phyloP scores from a whole-genome alignment of 352 stramenopile genomes.

The Globisporangium nodosum region DNA sequence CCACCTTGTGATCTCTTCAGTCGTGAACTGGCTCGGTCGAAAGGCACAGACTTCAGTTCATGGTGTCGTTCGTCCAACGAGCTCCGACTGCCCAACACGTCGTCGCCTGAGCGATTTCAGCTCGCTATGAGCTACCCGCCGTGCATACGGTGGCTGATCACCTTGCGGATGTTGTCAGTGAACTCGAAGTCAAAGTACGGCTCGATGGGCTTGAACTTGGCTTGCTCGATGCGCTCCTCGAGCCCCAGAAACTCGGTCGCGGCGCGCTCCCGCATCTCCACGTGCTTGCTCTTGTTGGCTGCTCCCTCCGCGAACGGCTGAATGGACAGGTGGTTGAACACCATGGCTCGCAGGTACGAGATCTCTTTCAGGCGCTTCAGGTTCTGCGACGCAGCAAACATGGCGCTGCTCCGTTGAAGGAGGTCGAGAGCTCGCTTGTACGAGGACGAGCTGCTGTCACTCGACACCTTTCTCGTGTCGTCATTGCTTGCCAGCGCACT shows the following conservation, averaged over 20 bases:
- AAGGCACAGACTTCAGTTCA: too few species aligned
- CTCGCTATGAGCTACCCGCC: background rate
- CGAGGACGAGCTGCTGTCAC: background rate
- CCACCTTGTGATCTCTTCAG: too few species aligned
- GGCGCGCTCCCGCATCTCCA: conserved; percentile 13
- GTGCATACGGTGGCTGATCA: conserved; percentile 16
- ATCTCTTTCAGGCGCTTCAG: conserved; percentile 31
- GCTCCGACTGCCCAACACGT: too few species aligned
- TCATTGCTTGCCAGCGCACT: conserved; percentile 21
- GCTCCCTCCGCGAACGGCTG: background rate
- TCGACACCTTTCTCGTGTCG: background rate
- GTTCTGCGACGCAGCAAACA: conserved; percentile 33
- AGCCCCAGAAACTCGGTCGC: conserved; percentile 25
- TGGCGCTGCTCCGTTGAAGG: conserved; percentile 21
- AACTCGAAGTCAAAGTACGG: conserved; percentile 26
- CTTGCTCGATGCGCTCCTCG: conserved; percentile 22
- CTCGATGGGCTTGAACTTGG: conserved; percentile 22
- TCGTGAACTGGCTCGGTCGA: too few species aligned
- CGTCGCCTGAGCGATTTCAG: too few species aligned
- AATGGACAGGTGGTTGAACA: conserved; percentile 27
- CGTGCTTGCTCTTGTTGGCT: background rate
- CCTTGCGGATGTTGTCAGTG: conserved; percentile 11
- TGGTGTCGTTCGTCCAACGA: too few species aligned
- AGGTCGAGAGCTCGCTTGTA: conserved; percentile 12
- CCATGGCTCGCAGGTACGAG: conserved; percentile 32